Evolutionary conservation across 805 yeast genomes (phyloP).

Genomic region (Danielia reshetovae): DNA sequence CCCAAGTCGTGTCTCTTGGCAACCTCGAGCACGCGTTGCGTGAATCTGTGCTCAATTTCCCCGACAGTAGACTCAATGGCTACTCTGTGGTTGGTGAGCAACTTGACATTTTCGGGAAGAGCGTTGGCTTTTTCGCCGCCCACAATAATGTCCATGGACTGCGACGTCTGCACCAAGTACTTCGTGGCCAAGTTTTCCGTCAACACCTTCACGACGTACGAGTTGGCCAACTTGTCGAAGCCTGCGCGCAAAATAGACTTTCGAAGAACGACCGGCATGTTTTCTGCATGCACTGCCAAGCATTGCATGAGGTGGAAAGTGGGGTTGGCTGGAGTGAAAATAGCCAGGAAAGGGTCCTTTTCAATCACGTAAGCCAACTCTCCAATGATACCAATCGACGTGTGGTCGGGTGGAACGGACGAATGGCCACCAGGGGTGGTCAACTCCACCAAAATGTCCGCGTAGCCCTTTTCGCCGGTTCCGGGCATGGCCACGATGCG

Average conservation of each 20-base stretch:
- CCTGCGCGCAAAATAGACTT: slow-evolving; percentile 34
- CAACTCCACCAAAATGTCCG: slow-evolving; percentile 38
- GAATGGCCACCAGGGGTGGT: slow-evolving; percentile 29
- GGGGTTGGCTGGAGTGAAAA: slow-evolving; percentile 23
- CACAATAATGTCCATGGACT: slow-evolving; percentile 59
- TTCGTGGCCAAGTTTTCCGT: slow-evolving; percentile 18
- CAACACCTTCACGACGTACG: slow-evolving; percentile 28
- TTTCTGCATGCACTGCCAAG: slow-evolving; percentile 19
- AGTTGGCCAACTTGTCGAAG: slow-evolving; percentile 29
- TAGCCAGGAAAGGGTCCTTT: slow-evolving; percentile 16
- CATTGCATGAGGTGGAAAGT: slow-evolving; percentile 25
- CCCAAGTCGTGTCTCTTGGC: slow-evolving; percentile 50
- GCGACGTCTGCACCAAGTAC: slow-evolving; percentile 56
- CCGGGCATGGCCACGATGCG: slow-evolving; percentile 52
- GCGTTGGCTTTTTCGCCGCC: slow-evolving; percentile 81
- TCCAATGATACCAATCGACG: slow-evolving; percentile 26
- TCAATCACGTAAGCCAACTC: slow-evolving; percentile 19
- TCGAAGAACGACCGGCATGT: slow-evolving; percentile 10
- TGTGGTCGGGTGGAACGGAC: slow-evolving; percentile 27
- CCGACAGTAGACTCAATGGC: slow-evolving; percentile 50
- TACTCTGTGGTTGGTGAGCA: slow-evolving; percentile 62
- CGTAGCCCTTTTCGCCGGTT: slow-evolving; percentile 46
- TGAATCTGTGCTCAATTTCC: slow-evolving; percentile 37
- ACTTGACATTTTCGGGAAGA: slow-evolving; percentile 58
- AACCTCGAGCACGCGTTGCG: slow-evolving; percentile 30